Percentiles rank a stretch among this genome's conserved stretches.
These are phyloP conservation scores for Ephemerocybe angulata DNA, from an alignment of 768 basidiomycete genomes.

Conservation along the genomic window DNA sequence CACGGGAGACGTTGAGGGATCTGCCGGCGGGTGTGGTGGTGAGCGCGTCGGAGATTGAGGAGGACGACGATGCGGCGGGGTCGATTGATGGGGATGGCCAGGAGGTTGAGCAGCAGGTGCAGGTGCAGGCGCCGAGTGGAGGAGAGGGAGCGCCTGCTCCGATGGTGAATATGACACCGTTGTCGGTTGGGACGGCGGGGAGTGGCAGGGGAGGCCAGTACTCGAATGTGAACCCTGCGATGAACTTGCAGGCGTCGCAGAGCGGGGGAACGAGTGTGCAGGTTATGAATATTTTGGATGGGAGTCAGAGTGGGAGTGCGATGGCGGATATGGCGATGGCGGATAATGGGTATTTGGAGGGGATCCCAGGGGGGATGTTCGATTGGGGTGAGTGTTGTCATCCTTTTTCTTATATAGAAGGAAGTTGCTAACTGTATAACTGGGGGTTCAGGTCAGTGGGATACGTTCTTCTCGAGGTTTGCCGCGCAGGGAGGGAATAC, in stretches of 20 bases:
- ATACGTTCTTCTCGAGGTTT: constrained; percentile 72
- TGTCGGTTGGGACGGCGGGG: constrained; percentile 28
- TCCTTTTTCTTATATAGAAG: background rate
- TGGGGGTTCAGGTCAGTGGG: constrained; percentile 75
- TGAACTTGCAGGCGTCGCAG: constrained; percentile 47
- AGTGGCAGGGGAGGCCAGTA: constrained; percentile 27
- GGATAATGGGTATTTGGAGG: constrained; percentile 69
- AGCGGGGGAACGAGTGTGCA: constrained; percentile 54
- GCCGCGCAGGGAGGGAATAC: constrained; percentile 11
- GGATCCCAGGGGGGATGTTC: constrained; percentile 81
- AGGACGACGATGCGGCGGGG: constrained; percentile 36
- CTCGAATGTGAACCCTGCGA: constrained; percentile 71
- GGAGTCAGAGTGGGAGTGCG: constrained; percentile 47
- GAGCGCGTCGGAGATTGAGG: constrained; percentile 41
- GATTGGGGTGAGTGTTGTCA: constrained; percentile 64
- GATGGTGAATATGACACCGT: constrained; percentile 57
- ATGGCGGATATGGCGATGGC: constrained; percentile 64
- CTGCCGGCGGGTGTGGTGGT: constrained; percentile 57
- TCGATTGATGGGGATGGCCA: constrained; percentile 42
- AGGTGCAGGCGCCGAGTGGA: background rate
- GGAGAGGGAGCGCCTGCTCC: constrained; percentile 35
- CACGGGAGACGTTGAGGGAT: constrained; percentile 46
- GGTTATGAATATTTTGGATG: constrained; percentile 74
- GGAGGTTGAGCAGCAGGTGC: constrained; percentile 9
- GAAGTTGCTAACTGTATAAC: constrained; percentile 4